Percentiles rank a stretch among this genome's conserved stretches.
Conservation (phyloP, 257 asterid species). For the Nicotiana noctiflora region DNA sequence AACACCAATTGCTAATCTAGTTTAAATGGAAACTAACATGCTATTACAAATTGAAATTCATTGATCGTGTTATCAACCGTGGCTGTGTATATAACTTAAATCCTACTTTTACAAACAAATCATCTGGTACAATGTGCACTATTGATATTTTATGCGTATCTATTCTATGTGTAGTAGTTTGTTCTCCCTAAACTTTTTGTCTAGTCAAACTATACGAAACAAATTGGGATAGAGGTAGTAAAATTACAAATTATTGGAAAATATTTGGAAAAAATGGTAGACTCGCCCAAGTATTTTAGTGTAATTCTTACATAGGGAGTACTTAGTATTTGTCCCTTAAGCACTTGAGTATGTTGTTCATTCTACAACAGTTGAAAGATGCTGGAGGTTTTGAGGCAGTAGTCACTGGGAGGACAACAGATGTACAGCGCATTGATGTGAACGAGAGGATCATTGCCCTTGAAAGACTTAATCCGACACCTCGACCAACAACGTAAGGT, state of each 20-base stretch:
- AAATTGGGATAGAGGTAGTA: not conserved
- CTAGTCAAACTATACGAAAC: not conserved
- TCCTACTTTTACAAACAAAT: not conserved
- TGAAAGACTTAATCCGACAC: conserved; percentile 80
- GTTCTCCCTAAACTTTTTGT: not conserved
- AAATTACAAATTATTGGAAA: not conserved
- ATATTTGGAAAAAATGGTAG: not conserved
- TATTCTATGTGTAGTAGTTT: not conserved
- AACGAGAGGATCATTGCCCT: conserved; percentile 67
- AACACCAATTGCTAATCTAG: too few species aligned
- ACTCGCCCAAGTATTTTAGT: not conserved
- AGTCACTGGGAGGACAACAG: conserved; percentile 55
- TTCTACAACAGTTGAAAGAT: conserved; percentile 48
- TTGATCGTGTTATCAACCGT: too few species aligned
- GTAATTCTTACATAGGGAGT: not conserved
- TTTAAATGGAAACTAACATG: too few species aligned
- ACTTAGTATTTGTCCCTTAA: not conserved
- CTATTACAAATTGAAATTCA: too few species aligned
- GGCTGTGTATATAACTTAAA: too few species aligned
- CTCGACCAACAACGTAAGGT: conserved; percentile 90
- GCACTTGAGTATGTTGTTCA: not conserved
- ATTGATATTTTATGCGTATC: not conserved
- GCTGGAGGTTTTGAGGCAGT: conserved; percentile 79
- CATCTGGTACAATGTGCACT: not conserved
- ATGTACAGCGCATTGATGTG: conserved; percentile 54